Evolutionary conservation across 768 basidiomycete species (phyloP), one percentile per base, ranked within the genome.

Genomic region (Auricularia heimuer): DNA sequence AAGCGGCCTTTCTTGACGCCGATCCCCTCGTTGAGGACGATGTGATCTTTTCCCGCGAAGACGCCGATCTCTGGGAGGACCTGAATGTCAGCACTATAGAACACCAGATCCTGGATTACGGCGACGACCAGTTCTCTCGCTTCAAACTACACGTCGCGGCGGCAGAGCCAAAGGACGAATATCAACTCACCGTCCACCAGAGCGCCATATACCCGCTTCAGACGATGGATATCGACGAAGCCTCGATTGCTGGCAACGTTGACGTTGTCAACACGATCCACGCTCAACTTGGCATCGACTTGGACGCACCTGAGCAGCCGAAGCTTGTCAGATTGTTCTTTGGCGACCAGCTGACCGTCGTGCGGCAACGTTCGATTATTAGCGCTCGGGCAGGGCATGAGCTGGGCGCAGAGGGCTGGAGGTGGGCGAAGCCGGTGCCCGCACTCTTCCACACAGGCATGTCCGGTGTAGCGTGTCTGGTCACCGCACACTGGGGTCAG

Each of bases 391-490:
- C 67, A 3, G 69, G 70, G 51, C 70, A 63, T 54, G 64, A 62
- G 67, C 67, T 33, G 8, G 68, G 67, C 3, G 34, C 2, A 33
- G 63, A 44, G 56, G 21, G 39, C 4, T 64, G 36, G 12, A 2
- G 29, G 7, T 62, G 66, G 63, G 61, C 56, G 3, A 70, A 68
- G 0, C 73, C 69, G 68, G 67, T 73, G 18, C 75, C 74, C 1
- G 78, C 78, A 0, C 69, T 79, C 1, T 79, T 79, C 67, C 79
- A 80, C 65, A 70, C 63, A 6, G 75, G 78, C 65, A 76, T 78
- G 29, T 72, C 75, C 1, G 74, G 74, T 39, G 65, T 69, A 7
- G 71, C 70, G 45, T 77, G 76, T 0, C 39, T 72, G 1, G 54
- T 80, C 3, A 62, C 72, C 6, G 73, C 68, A 0, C 77, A 78